Conservation (phyloP, 495 filamentous ascomycete species). For the Cladorrhinum samala region DNA sequence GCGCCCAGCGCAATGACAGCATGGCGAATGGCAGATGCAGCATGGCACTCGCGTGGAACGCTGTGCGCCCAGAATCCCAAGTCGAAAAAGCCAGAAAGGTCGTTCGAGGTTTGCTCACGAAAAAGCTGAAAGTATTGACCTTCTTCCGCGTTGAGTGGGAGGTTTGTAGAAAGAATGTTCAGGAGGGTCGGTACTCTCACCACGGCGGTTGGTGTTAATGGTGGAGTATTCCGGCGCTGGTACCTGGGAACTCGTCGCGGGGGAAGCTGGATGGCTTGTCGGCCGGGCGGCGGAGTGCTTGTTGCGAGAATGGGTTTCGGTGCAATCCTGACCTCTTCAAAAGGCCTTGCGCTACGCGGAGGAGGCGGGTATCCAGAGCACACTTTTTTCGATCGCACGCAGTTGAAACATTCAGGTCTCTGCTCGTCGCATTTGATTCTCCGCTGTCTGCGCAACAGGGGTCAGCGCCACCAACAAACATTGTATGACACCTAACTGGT, state of each 20-base stretch:
- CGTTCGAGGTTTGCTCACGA: constrained; percentile 47
- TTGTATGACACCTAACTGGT: neutral
- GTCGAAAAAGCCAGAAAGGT: constrained; percentile 57
- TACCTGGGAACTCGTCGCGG: constrained; percentile 21
- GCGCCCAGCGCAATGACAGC: constrained; percentile 60
- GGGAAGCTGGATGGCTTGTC: constrained; percentile 19
- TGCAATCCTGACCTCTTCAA: constrained; percentile 38
- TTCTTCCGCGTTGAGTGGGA: constrained; percentile 40
- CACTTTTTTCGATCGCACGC: constrained; percentile 42
- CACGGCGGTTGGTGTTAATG: constrained; percentile 27
- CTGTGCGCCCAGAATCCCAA: constrained; percentile 56
- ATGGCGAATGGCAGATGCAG: constrained; percentile 57
- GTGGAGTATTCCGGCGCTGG: constrained; percentile 28
- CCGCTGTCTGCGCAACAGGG: constrained; percentile 40
- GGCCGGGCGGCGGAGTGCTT: constrained; percentile 18
- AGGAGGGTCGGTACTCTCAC: constrained; percentile 6
- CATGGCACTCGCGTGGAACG: constrained; percentile 55
- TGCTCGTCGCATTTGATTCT: constrained; percentile 64
- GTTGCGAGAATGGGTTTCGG: constrained; percentile 32
- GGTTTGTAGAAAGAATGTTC: constrained; percentile 30
- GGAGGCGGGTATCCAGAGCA: constrained; percentile 50
- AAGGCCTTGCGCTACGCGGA: constrained; percentile 33
- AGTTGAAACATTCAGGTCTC: constrained; percentile 53
- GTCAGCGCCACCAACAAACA: constrained; percentile 8
- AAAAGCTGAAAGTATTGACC: constrained; percentile 56